Evolutionary conservation across 805 yeast species (phyloP), one percentile per base, ranked within the genome.

Genomic region (Torulaspora delbrueckii): DNA sequence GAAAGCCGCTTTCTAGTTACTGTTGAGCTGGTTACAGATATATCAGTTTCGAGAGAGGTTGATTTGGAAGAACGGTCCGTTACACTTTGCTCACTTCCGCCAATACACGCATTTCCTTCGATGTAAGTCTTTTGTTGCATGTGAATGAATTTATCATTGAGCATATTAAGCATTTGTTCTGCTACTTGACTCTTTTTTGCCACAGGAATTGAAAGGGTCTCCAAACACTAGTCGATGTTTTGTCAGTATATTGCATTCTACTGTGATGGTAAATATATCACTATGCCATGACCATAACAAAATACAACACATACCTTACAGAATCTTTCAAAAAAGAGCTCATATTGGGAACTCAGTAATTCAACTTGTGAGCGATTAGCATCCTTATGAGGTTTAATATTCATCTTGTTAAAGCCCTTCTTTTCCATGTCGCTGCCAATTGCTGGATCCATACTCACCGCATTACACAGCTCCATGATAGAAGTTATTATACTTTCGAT

Each of bases 121-220:
- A n/a, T n/a, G n/a, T n/a, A n/a, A n/a, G n/a, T n/a, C n/a, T n/a
- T n/a, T n/a, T n/a, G n/a, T n/a, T n/a, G n/a, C n/a, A n/a, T n/a
- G n/a, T n/a, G n/a, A n/a, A n/a, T n/a, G n/a, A n/a, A n/a, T n/a
- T n/a, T n/a, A n/a, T n/a, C n/a, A n/a, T n/a, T n/a, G n/a, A n/a
- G n/a, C n/a, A n/a, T n/a, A n/a, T n/a, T n/a, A n/a, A 48, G 23
- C 51, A 50, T 54, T 31, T 27, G 40, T 37, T 39, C 34, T 30
- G 18, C 43, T 33, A 18, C 4, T 18, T 18, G 19, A 18, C 4
- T 18, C 19, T 18, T 18, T 18, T 18, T 18, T 4, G 3, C 19
- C 4, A 18, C 19, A 4, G 19, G 19, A 18, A 18, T 18, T 3
- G 19, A 18, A 18, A 4, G 3, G 4, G 19, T 4, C 19, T 18